These are phyloP conservation scores for Aspergillus panamensis DNA, from an alignment of 495 filamentous ascomycete genomes.

Conservation along the genomic window DNA sequence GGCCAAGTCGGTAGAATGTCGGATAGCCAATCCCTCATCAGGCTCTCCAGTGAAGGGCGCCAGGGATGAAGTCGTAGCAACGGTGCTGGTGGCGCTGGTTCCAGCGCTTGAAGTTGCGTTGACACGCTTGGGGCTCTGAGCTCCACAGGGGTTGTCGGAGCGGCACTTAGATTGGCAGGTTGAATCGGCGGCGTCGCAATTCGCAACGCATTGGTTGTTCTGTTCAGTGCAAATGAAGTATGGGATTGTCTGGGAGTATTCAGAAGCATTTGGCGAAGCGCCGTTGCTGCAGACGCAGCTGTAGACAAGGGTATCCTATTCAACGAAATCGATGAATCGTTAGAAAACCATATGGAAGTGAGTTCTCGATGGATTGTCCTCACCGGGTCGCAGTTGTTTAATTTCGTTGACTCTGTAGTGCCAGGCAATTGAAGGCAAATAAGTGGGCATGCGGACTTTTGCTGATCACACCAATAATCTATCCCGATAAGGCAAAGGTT, in stretches of 20 bases:
- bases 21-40: slow-evolving; percentile 31
- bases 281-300: slow-evolving; percentile 74
- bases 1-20: slow-evolving; percentile 47
- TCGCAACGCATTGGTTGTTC: slow-evolving; percentile 64
- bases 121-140: slow-evolving; percentile 59
- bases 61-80: slow-evolving; percentile 33
- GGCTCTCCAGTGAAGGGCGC: slow-evolving; percentile 31
- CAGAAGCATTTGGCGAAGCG: slow-evolving; percentile 66
- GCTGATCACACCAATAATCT: slow-evolving; percentile 68
- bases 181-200: slow-evolving; percentile 53
- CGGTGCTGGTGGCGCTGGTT: slow-evolving; percentile 37
- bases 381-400: slow-evolving; percentile 72
- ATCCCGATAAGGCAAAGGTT: slow-evolving; percentile 3
- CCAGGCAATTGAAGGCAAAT: slow-evolving; percentile 70
- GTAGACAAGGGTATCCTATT: slow-evolving; percentile 63
- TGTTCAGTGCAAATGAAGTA: slow-evolving; percentile 77
- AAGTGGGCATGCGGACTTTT: slow-evolving; percentile 66
- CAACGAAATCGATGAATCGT: background rate
- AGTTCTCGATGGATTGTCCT: slow-evolving; percentile 24
- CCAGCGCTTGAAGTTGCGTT: slow-evolving; percentile 55
- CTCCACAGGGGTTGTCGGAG: slow-evolving; percentile 74
- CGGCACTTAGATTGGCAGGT: slow-evolving; percentile 63
- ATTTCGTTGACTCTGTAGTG: slow-evolving; percentile 43
- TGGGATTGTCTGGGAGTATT: slow-evolving; percentile 83
- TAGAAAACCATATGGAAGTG: slow-evolving; percentile 15